Evolutionary conservation across 495 filamentous ascomycete species (phyloP).

Genomic region (Aspergillus sclerotioniger): DNA sequence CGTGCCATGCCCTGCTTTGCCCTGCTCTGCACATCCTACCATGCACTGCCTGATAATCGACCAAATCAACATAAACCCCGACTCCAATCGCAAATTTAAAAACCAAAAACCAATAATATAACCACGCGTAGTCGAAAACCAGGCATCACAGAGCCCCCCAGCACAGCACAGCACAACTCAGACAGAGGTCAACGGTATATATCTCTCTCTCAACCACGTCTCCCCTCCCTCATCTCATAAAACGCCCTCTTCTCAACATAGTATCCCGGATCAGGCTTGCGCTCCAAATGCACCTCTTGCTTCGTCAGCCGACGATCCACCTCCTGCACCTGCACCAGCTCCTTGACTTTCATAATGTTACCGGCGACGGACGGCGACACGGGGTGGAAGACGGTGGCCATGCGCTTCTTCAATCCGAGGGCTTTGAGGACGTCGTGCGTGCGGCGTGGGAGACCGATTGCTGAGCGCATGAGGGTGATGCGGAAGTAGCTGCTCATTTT

Average conservation of each 20-base stretch:
- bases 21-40: too few relatives aligned
- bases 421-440: slow-evolving; percentile 81
- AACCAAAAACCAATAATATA: slow-evolving; percentile 8
- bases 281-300: slow-evolving; percentile 67
- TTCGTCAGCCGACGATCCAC: slow-evolving; percentile 69
- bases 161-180: slow-evolving; percentile 9
- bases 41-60: not conserved
- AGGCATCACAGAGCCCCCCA: not conserved
- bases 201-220: slow-evolving; percentile 11
- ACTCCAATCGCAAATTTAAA: slow-evolving; percentile 10
- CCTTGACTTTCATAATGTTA: slow-evolving; percentile 97
- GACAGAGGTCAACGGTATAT: too few relatives aligned
- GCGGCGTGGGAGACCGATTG: slow-evolving; percentile 85
- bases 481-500: slow-evolving; percentile 88
- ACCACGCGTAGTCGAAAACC: too few relatives aligned
- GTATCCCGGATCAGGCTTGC: slow-evolving; percentile 81
- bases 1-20: not conserved
- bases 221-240: slow-evolving; percentile 30
- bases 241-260: slow-evolving; percentile 67
- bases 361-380: slow-evolving; percentile 82
- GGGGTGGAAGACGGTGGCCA: slow-evolving; percentile 87
- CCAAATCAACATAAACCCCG: slow-evolving; percentile 6
- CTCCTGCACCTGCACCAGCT: slow-evolving; percentile 84
- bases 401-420: slow-evolving; percentile 84
- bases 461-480: slow-evolving; percentile 88